phyloP scores from a whole-genome alignment of 2,329 filamentous ascomycete species.

The Claviceps maximensis region DNA sequence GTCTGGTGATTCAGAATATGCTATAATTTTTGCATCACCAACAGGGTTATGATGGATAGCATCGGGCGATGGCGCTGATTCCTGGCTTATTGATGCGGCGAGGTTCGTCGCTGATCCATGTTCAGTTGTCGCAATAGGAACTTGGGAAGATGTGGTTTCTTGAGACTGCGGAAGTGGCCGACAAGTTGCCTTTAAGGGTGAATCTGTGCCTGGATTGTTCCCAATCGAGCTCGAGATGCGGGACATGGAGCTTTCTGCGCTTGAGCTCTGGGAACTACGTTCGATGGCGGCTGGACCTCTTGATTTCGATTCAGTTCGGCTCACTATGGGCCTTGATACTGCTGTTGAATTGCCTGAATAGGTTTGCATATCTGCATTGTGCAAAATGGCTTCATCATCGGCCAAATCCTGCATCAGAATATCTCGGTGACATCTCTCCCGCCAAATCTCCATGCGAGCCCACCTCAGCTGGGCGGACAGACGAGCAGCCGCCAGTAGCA shows the following conservation, averaged over 20 bases:
- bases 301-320: conserved; percentile 16
- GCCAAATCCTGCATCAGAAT: conserved; percentile 76
- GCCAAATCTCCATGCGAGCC: conserved; percentile 91
- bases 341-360: conserved; percentile 11
- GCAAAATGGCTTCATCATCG: conserved; percentile 42
- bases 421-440: conserved; percentile 77
- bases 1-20: conserved; percentile 9
- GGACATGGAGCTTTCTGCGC: conserved; percentile 12
- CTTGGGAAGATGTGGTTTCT: conserved; percentile 10
- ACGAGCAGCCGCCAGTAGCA: conserved; percentile 71
- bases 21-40: conserved; percentile 11
- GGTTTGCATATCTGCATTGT: background rate
- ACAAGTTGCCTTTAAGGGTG: conserved; percentile 16
- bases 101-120: conserved; percentile 21
- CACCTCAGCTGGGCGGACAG: conserved; percentile 85
- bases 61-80: conserved; percentile 12
- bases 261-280: conserved; percentile 14
- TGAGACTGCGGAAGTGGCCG: conserved; percentile 17
- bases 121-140: conserved; percentile 13
- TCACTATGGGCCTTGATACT: conserved; percentile 11
- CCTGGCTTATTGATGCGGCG: conserved; percentile 15
- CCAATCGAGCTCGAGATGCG: conserved; percentile 11
- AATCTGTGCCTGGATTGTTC: conserved; percentile 11
- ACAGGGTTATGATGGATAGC: conserved; percentile 10
- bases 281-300: conserved; percentile 15